A percentile compares a stretch with the other conserved stretches of the same genome.
phyloP scores from a whole-genome alignment of 306 rosid species.

The Vigna reflexopilosa region DNA sequence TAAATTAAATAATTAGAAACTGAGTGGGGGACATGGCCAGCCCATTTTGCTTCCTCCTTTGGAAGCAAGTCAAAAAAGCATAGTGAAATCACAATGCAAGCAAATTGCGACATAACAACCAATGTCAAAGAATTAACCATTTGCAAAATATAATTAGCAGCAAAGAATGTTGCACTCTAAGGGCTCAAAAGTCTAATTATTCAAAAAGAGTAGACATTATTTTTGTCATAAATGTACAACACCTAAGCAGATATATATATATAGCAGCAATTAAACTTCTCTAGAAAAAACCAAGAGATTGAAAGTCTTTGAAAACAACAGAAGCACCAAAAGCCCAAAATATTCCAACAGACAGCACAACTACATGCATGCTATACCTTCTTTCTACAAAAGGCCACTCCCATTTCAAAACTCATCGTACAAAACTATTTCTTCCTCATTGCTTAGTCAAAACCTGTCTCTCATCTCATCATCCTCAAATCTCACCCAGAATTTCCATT shows the following conservation, averaged over 20 bases:
- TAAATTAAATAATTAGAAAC: slow-evolving; percentile 31
- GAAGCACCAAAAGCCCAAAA: slow-evolving; percentile 30
- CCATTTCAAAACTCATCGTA: slow-evolving; percentile 43
- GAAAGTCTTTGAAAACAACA: slow-evolving; percentile 28
- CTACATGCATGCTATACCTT: slow-evolving; percentile 69
- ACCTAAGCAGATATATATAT: slow-evolving; percentile 9
- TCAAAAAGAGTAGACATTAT: not conserved
- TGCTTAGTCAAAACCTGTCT: slow-evolving; percentile 28
- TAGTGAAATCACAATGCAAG: slow-evolving; percentile 33
- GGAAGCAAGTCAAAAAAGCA: slow-evolving; percentile 57
- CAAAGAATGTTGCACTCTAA: slow-evolving; percentile 11
- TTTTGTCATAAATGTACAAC: slow-evolving; percentile 33
- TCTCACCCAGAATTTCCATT: not conserved
- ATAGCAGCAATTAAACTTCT: not conserved
- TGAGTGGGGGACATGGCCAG: slow-evolving; percentile 63
- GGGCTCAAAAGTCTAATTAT: slow-evolving; percentile 32
- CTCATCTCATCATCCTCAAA: slow-evolving; percentile 31
- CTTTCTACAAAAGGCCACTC: slow-evolving; percentile 54
- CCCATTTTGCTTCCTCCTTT: slow-evolving; percentile 53
- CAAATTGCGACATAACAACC: slow-evolving; percentile 35
- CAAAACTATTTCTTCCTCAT: slow-evolving; percentile 15
- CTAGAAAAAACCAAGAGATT: not conserved
- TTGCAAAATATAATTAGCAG: not conserved
- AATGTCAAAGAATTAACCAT: slow-evolving; percentile 36
- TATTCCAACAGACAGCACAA: slow-evolving; percentile 44